phyloP scores from a whole-genome alignment of 2,329 filamentous ascomycete genomes.

The Epichloe glyceriae region DNA sequence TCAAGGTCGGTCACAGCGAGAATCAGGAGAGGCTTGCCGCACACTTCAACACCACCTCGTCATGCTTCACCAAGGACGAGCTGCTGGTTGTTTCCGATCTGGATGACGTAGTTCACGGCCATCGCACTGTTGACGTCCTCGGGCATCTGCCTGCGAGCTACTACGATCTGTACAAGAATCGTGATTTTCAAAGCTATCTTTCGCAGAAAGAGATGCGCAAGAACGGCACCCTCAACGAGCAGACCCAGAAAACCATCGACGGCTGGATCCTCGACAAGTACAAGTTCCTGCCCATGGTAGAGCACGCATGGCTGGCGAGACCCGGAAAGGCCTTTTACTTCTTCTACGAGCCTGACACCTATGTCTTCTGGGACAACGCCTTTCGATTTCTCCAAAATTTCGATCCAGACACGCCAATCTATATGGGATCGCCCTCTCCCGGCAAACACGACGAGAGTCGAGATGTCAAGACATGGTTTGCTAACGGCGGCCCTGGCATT shows the following conservation, averaged over 20 bases:
- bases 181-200: constrained; percentile 26
- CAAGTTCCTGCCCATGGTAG: constrained; percentile 44
- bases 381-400: constrained; percentile 36
- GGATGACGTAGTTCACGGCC: constrained; percentile 30
- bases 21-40: constrained; percentile 16
- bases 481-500: constrained; percentile 46
- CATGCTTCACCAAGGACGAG: constrained; percentile 29
- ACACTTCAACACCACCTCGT: constrained; percentile 38
- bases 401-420: constrained; percentile 33
- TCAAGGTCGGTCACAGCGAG: constrained; percentile 21
- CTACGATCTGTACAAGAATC: constrained; percentile 18
- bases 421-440: constrained; percentile 37
- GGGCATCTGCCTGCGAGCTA: constrained; percentile 16
- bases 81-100: constrained; percentile 39
- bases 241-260: constrained; percentile 19
- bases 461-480: constrained; percentile 31
- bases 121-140: constrained; percentile 31
- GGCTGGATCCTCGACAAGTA: constrained; percentile 44
- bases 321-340: constrained; percentile 40
- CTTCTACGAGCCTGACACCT: constrained; percentile 44
- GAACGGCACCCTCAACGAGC: constrained; percentile 20
- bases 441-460: constrained; percentile 21
- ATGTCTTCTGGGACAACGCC: constrained; percentile 26
- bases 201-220: constrained; percentile 23
- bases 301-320: constrained; percentile 32